A percentile compares a stretch with the other conserved stretches of the same genome.
Evolutionary conservation across 106 monocot genomes (phyloP).

Genomic region (Narthecium ossifragum): DNA sequence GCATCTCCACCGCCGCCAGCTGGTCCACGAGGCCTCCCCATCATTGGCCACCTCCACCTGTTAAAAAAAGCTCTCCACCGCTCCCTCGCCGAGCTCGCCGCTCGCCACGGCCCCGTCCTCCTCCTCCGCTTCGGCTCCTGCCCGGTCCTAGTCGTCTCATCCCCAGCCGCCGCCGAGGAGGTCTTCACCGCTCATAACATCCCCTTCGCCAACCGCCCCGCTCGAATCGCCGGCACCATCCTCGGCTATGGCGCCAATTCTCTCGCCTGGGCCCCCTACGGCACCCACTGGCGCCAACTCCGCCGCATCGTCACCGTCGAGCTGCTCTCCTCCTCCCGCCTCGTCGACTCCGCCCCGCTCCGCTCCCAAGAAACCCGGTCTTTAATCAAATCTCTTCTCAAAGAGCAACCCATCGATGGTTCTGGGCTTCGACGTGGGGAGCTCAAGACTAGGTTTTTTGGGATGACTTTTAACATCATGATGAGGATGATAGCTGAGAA

Average conservation of each 20-base stretch:
- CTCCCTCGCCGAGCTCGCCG: background rate
- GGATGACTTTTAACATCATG: conserved; percentile 4
- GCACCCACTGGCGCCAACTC: conserved; percentile 10
- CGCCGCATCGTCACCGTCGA: conserved; percentile 7
- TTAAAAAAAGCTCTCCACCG: background rate
- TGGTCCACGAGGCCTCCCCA: background rate
- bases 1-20: conserved; percentile 9
- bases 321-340: conserved; percentile 1
- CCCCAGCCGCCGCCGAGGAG: conserved; percentile 2
- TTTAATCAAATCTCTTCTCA: background rate
- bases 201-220: conserved; percentile 11
- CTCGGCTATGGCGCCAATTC: conserved; percentile 9
- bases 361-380: background rate
- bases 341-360: background rate
- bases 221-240: background rate
- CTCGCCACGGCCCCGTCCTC: conserved; percentile 1
- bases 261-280: conserved; percentile 1
- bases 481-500: conserved; percentile 6
- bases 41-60: conserved; percentile 10
- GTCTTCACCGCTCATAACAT: background rate
- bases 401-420: background rate
- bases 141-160: conserved; percentile 5
- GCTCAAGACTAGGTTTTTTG: background rate
- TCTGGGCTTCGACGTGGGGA: background rate
- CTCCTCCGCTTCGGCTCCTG: conserved; percentile 12